A percentile compares a stretch with the other conserved stretches of the same genome.
Evolutionary conservation across 2,329 filamentous ascomycete species (phyloP).

Genomic region (Scedosporium dehoogii): DNA sequence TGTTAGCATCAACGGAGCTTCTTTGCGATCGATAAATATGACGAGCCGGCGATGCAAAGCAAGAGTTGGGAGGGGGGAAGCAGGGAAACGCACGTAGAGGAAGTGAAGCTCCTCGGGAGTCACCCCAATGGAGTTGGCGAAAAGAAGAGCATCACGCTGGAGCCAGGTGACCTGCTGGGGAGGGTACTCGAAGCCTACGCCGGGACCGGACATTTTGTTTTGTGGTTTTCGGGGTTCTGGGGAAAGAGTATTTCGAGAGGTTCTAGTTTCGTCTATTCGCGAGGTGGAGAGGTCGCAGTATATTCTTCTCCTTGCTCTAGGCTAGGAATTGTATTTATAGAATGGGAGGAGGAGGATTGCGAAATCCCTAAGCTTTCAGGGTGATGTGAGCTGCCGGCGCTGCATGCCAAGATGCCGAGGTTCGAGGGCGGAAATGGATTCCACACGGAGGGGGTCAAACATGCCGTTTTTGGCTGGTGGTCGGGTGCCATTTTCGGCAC

Average conservation of each 20-base stretch:
- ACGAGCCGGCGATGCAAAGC: background rate
- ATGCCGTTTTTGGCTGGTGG: too few species aligned
- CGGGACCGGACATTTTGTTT: conserved; percentile 30
- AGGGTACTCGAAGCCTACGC: conserved; percentile 72
- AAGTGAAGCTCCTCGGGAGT: conserved; percentile 86
- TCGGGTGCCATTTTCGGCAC: too few species aligned
- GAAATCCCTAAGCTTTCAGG: background rate
- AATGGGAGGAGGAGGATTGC: background rate
- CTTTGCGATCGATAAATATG: background rate
- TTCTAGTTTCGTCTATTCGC: background rate
- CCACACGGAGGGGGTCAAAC: background rate
- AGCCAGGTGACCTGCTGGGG: conserved; percentile 68
- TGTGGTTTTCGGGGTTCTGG: background rate
- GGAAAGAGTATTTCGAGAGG: too few species aligned
- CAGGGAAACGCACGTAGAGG: conserved; percentile 59
- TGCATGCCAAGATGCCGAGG: conserved; percentile 5
- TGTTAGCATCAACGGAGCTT: background rate
- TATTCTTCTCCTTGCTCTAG: background rate
- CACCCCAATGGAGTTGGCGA: conserved; percentile 80
- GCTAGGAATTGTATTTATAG: background rate
- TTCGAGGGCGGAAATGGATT: background rate
- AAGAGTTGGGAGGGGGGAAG: background rate
- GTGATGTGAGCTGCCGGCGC: background rate
- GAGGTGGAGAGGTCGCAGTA: background rate
- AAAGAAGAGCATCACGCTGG: conserved; percentile 80